phyloP scores from a whole-genome alignment of 805 yeast genomes.

The Crinitomyces ghanaensis region DNA sequence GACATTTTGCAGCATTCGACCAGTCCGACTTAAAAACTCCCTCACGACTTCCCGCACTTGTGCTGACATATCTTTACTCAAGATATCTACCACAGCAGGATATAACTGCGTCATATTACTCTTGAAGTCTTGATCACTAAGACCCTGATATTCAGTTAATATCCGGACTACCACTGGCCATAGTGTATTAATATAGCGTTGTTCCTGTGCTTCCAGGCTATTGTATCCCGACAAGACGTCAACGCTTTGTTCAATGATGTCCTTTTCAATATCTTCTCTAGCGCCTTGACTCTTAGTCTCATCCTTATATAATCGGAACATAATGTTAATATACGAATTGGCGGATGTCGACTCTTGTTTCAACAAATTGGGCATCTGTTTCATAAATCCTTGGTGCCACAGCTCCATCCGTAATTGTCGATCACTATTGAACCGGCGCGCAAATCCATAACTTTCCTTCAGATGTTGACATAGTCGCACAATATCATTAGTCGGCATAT shows the following conservation, averaged over 20 bases:
- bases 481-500: conserved; percentile 57
- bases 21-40: conserved; percentile 32
- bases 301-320: conserved; percentile 71
- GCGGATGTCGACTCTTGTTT: conserved; percentile 88
- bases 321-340: conserved; percentile 70
- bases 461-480: conserved; percentile 48
- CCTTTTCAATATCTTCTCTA: conserved; percentile 40
- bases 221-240: conserved; percentile 60
- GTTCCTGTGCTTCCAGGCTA: conserved; percentile 55
- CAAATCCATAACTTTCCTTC: conserved; percentile 64
- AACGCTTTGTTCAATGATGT: conserved; percentile 56
- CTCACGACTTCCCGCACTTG: conserved; percentile 28
- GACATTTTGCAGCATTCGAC: too few species aligned
- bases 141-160: conserved; percentile 65
- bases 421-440: conserved; percentile 79
- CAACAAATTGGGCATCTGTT: conserved; percentile 79
- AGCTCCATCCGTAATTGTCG: conserved; percentile 76
- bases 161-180: conserved; percentile 87
- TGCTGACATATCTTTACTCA: conserved; percentile 26
- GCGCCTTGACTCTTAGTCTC: conserved; percentile 28
- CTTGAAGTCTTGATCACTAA: conserved; percentile 39
- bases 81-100: conserved; percentile 22
- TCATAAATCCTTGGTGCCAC: conserved; percentile 87
- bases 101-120: conserved; percentile 21
- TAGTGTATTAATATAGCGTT: conserved; percentile 74